Evolutionary conservation across 805 yeast genomes (phyloP).

Genomic region (Barnettozyma siamensis): DNA sequence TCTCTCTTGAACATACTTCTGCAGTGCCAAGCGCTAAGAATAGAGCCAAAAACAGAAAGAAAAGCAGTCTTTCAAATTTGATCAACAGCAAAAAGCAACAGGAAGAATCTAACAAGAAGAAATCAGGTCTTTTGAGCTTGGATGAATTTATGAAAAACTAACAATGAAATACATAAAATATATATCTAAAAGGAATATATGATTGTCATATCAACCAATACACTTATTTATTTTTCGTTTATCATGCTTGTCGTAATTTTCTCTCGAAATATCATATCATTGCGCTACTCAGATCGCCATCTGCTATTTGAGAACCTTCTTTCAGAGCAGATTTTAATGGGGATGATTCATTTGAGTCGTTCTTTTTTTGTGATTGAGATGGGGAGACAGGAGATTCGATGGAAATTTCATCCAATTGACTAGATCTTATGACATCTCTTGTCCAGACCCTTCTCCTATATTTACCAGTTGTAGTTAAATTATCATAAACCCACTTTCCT

Average conservation of each 20-base stretch:
- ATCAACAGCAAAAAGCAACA: constrained; percentile 37
- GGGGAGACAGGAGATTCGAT: neutral
- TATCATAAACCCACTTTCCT: constrained; percentile 84
- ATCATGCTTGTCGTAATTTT: neutral
- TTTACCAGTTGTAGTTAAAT: constrained; percentile 22
- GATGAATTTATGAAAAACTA: constrained; percentile 41
- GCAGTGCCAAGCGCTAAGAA: constrained; percentile 28
- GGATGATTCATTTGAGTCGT: neutral
- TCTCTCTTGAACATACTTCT: too few species aligned
- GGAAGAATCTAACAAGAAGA: constrained; percentile 26
- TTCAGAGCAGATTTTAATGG: neutral
- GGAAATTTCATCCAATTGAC: constrained; percentile 10
- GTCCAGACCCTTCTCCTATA: constrained; percentile 68
- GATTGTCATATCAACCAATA: too few species aligned
- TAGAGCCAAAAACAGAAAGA: constrained; percentile 42
- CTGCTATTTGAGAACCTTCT: too few species aligned
- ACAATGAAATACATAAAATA: neutral
- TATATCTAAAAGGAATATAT: too few species aligned
- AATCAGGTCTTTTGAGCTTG: constrained; percentile 36
- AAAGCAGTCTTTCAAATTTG: constrained; percentile 36
- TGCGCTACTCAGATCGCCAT: too few species aligned
- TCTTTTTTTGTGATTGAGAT: neutral
- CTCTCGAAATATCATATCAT: too few species aligned
- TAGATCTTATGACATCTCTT: constrained; percentile 31
- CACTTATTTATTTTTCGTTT: neutral